Percentiles rank a stretch among this genome's conserved stretches.
Evolutionary conservation across 768 basidiomycete species (phyloP).

Genomic region (Leucosporidium scottii): DNA sequence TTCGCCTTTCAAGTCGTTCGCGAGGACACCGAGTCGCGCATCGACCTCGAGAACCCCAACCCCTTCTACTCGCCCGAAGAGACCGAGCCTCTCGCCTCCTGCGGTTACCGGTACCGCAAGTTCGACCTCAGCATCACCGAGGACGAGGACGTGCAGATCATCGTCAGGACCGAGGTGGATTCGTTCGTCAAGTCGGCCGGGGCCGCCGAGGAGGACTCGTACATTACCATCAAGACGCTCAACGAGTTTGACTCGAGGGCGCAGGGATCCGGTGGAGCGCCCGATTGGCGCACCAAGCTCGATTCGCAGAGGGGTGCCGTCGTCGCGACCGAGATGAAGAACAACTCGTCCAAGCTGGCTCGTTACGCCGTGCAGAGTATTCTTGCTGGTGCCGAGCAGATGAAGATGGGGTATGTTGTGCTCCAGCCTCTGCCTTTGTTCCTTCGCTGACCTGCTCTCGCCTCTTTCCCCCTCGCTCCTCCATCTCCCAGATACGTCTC

Average conservation of each 20-base stretch:
- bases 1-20: conserved; percentile 92
- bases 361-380: conserved; percentile 96
- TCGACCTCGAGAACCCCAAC: conserved; percentile 78
- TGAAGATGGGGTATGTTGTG: conserved; percentile 85
- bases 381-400: conserved; percentile 84
- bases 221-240: conserved; percentile 85
- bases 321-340: conserved; percentile 99
- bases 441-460: conserved; percentile 14
- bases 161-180: conserved; percentile 94
- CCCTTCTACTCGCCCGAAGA: conserved; percentile 93
- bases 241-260: conserved; percentile 94
- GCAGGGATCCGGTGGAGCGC: conserved; percentile 83
- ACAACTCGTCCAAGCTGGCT: conserved; percentile 94
- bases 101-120: conserved; percentile 90
- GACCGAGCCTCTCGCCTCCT: conserved; percentile 88
- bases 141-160: conserved; percentile 64
- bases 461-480: background rate
- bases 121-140: conserved; percentile 93
- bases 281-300: conserved; percentile 97
- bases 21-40: conserved; percentile 57
- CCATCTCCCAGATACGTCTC: conserved; percentile 70
- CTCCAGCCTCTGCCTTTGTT: background rate
- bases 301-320: conserved; percentile 96
- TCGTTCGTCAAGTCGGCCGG: conserved; percentile 55
- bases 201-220: conserved; percentile 53